Percentiles rank a stretch among this genome's conserved stretches.
These are phyloP conservation scores for Ceratonia siliqua DNA, from an alignment of 306 rosid genomes.

Conservation along the genomic window DNA sequence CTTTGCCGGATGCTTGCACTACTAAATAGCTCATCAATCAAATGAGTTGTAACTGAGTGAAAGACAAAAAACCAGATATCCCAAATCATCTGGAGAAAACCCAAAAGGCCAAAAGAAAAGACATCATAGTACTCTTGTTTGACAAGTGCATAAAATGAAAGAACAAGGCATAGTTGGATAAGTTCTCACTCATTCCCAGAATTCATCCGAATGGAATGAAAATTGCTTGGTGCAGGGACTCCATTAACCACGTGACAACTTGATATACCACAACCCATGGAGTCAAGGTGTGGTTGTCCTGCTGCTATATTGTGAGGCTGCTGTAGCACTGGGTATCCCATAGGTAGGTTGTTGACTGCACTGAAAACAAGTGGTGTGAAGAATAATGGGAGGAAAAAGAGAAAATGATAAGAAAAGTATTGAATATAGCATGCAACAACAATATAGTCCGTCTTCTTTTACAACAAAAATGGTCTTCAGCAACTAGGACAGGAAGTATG, in stretches of 20 bases:
- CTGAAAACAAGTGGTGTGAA: constrained; percentile 66
- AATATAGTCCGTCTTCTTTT: background rate
- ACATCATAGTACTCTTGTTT: constrained; percentile 3
- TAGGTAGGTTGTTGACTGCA: constrained; percentile 91
- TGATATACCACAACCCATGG: constrained; percentile 75
- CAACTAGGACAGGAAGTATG: background rate
- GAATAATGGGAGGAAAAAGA: constrained; percentile 34
- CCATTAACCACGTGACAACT: constrained; percentile 92
- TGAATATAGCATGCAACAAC: constrained; percentile 16
- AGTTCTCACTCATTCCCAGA: constrained; percentile 82
- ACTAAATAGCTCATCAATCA: background rate
- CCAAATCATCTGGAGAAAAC: background rate
- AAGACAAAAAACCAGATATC: constrained; percentile 15
- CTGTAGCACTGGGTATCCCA: constrained; percentile 79
- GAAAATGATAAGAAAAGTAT: constrained; percentile 5
- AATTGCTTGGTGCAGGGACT: constrained; percentile 83
- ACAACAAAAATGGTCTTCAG: background rate
- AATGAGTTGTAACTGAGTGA: background rate
- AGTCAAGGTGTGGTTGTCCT: constrained; percentile 76
- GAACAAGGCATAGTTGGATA: constrained; percentile 6
- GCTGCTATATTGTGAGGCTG: constrained; percentile 69
- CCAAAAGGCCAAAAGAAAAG: constrained; percentile 29
- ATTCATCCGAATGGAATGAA: constrained; percentile 72
- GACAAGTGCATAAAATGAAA: background rate
- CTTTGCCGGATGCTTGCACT: background rate